These are phyloP conservation scores for Pachysandra terminalis DNA, from an alignment of 164 flowering plant genomes.

Conservation along the genomic window DNA sequence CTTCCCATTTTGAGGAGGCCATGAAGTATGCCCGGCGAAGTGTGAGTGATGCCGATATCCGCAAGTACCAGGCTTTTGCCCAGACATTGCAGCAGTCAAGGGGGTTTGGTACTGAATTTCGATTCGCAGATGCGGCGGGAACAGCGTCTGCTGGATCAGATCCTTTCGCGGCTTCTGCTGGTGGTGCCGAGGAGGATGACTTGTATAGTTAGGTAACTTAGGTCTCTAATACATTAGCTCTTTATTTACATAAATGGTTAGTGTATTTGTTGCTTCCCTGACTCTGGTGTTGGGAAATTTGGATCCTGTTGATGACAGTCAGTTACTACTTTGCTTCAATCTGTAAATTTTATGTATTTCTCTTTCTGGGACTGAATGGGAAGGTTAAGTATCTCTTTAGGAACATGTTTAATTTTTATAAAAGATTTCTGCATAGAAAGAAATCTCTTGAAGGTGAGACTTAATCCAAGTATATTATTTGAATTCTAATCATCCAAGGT, in stretches of 20 bases:
- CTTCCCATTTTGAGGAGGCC: conserved; percentile 81
- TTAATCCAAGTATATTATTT: too few relatives aligned
- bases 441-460: too few relatives aligned
- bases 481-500: too few relatives aligned
- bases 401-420: too few relatives aligned
- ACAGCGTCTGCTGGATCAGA: conserved; percentile 40
- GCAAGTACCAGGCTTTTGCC: conserved; percentile 86
- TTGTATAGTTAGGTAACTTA: conserved; percentile 52
- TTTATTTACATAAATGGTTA: too few relatives aligned
- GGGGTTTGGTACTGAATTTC: conserved; percentile 75
- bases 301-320: too few relatives aligned
- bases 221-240: neutral
- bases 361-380: too few relatives aligned
- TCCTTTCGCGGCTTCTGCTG: conserved; percentile 62
- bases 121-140: conserved; percentile 43
- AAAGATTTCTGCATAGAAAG: too few relatives aligned
- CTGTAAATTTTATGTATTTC: too few relatives aligned
- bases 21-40: conserved; percentile 84
- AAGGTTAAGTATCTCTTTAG: too few relatives aligned
- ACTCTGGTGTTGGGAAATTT: too few relatives aligned
- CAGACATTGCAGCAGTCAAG: conserved; percentile 82
- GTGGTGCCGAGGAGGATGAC: conserved; percentile 61
- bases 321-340: too few relatives aligned
- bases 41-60: conserved; percentile 85
- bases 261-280: neutral